phyloP scores from a whole-genome alignment of 805 yeast genomes.

The Starmerella floricola region DNA sequence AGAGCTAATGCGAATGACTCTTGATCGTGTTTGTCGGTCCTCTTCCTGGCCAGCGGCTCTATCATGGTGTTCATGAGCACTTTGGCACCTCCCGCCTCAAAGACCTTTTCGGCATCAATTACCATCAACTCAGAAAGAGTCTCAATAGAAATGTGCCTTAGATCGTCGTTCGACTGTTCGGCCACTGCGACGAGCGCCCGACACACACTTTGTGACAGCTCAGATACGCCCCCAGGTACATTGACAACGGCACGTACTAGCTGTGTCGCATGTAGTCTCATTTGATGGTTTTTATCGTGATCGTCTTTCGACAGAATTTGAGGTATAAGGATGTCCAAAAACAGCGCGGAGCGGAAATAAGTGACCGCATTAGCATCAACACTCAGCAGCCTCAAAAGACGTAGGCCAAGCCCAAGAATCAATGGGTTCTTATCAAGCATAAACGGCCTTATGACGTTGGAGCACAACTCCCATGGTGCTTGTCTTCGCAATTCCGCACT shows the following conservation, averaged over 20 bases:
- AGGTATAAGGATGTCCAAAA: slow-evolving; percentile 49
- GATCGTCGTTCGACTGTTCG: slow-evolving; percentile 41
- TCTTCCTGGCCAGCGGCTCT: slow-evolving; percentile 26
- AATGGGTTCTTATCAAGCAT: slow-evolving; percentile 46
- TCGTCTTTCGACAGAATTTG: slow-evolving; percentile 51
- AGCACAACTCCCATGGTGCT: slow-evolving; percentile 25
- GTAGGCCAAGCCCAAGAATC: slow-evolving; percentile 62
- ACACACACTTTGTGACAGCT: slow-evolving; percentile 49
- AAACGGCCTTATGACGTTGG: slow-evolving; percentile 43
- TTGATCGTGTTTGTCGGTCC: not conserved
- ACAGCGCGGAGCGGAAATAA: slow-evolving; percentile 40
- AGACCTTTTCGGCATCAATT: slow-evolving; percentile 34
- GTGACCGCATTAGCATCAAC: slow-evolving; percentile 43
- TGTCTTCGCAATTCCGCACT: slow-evolving; percentile 7
- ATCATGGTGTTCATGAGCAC: slow-evolving; percentile 36
- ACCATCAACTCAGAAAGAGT: slow-evolving; percentile 42
- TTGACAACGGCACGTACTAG: slow-evolving; percentile 51
- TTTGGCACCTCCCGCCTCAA: slow-evolving; percentile 37
- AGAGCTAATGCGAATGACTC: slow-evolving; percentile 24
- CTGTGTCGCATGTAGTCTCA: slow-evolving; percentile 67
- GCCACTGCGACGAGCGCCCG: slow-evolving; percentile 54
- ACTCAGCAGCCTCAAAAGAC: slow-evolving; percentile 56
- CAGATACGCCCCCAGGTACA: slow-evolving; percentile 40
- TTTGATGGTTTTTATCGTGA: slow-evolving; percentile 36
- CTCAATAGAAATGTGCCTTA: slow-evolving; percentile 41